Evolutionary conservation across 352 stramenopile genomes (phyloP).

Genomic region (Globisporangium iwayamae): DNA sequence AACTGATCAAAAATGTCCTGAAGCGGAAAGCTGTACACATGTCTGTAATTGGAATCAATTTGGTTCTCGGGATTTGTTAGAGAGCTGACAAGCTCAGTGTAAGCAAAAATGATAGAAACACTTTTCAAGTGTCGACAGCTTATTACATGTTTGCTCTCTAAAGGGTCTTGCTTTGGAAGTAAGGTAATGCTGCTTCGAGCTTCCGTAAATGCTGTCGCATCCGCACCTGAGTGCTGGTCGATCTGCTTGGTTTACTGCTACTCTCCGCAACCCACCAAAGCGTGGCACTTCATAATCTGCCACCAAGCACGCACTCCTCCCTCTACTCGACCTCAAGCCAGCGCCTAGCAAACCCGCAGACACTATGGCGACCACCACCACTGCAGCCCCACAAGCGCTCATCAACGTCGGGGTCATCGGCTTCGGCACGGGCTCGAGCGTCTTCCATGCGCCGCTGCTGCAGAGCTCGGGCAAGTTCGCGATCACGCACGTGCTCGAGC

Average conservation of each 20-base stretch:
- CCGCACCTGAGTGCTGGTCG: constrained; percentile 1
- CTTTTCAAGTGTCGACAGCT: no score
- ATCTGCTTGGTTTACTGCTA: not conserved
- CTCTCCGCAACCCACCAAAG: not conserved
- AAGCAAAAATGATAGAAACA: no score
- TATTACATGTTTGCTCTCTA: no score
- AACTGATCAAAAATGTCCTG: no score
- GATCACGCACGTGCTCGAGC: constrained; percentile 78
- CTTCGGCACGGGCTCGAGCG: constrained; percentile 65
- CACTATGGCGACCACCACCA: not conserved
- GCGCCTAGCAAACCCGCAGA: not conserved
- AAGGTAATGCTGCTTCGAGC: no score
- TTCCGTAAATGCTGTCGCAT: no score
- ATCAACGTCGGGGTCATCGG: constrained; percentile 66
- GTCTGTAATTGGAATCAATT: no score
- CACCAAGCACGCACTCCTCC: not conserved
- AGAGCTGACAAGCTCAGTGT: no score
- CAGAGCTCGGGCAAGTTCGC: constrained; percentile 51
- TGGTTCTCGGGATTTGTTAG: no score
- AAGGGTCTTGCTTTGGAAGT: not conserved
- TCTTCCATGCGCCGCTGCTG: constrained; percentile 73
- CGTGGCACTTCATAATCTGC: constrained; percentile 6
- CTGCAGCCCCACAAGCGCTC: constrained; percentile 7
- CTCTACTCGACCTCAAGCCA: not conserved
- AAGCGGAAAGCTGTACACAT: no score